Conservation (phyloP, 228 moss, liverwort and hornwort species). For the Sphagnum fallax region DNA sequence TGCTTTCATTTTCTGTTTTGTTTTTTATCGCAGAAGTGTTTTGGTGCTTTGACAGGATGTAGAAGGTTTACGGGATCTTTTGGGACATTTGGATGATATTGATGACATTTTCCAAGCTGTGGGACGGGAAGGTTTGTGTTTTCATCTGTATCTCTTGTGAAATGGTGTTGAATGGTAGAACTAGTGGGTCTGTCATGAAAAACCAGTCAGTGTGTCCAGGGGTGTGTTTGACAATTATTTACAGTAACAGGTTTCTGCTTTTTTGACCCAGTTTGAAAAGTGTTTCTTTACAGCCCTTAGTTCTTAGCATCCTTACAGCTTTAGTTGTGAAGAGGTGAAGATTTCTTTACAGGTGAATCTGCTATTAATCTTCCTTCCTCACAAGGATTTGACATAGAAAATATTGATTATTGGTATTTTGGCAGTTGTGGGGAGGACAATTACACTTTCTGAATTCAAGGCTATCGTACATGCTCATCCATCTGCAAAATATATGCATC, state of each 20-base stretch:
- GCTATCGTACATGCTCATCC: constrained; percentile 60
- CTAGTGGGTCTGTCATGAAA: no score
- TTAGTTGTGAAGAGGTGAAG: no score
- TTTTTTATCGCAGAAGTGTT: no score
- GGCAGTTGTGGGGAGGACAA: constrained; percentile 52
- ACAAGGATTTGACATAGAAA: no score
- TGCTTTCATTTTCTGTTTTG: no score
- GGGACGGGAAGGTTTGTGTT: constrained; percentile 40
- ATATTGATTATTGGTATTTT: not conserved
- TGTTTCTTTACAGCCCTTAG: no score
- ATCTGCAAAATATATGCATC: constrained; percentile 57
- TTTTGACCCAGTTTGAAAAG: no score
- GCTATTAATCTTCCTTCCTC: not conserved
- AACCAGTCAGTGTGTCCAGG: no score
- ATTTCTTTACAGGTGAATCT: not conserved
- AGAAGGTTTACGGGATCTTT: constrained; percentile 69
- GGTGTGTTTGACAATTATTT: not conserved
- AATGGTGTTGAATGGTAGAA: not conserved
- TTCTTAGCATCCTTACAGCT: no score
- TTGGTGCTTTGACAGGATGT: constrained; percentile 37
- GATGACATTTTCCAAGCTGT: constrained; percentile 86
- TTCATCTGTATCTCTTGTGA: not conserved
- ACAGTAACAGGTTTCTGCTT: no score
- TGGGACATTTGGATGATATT: constrained; percentile 81
- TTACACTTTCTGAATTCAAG: constrained; percentile 40